Conservation (phyloP, 2,329 filamentous ascomycete species). For the Xylaria sp. region DNA sequence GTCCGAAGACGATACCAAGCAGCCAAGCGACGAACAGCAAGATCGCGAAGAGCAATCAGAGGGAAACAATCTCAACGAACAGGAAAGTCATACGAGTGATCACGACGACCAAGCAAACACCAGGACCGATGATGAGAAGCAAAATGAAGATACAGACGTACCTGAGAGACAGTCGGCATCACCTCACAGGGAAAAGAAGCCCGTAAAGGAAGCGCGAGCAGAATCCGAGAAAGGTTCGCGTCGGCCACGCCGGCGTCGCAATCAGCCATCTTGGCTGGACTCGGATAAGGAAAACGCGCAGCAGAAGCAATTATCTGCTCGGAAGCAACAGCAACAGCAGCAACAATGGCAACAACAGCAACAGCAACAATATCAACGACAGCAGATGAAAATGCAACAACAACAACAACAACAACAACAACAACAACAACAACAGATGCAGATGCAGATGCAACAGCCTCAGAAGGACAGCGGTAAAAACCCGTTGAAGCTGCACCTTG, state of each 20-base stretch:
- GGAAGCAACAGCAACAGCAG: constrained; percentile 41
- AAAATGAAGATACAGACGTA: constrained; percentile 32
- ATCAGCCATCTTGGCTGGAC: constrained; percentile 48
- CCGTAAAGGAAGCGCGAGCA: constrained; percentile 38
- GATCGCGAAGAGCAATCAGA: constrained; percentile 30
- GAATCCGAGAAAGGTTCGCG: constrained; percentile 47
- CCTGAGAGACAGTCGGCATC: constrained; percentile 47
- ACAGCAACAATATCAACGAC: constrained; percentile 43
- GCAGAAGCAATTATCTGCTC: constrained; percentile 48
- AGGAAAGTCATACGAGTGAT: constrained; percentile 31
- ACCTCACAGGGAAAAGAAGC: constrained; percentile 51
- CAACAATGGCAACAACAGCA: constrained; percentile 38
- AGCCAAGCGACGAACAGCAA: constrained; percentile 11
- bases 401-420: constrained; percentile 44
- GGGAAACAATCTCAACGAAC: constrained; percentile 11
- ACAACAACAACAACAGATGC: constrained; percentile 46
- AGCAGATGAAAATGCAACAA: constrained; percentile 45
- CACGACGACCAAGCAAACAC: constrained; percentile 21
- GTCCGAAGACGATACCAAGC: constrained; percentile 20
- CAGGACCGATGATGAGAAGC: constrained; percentile 24
- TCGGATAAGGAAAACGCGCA: constrained; percentile 46
- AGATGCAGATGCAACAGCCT: constrained; percentile 45
- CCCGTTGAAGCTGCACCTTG: constrained; percentile 77
- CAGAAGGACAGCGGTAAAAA: constrained; percentile 54
- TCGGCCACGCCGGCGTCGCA: constrained; percentile 47